Conservation (phyloP, 345 rosid genomes). For the Hypericum perforatum region DNA sequence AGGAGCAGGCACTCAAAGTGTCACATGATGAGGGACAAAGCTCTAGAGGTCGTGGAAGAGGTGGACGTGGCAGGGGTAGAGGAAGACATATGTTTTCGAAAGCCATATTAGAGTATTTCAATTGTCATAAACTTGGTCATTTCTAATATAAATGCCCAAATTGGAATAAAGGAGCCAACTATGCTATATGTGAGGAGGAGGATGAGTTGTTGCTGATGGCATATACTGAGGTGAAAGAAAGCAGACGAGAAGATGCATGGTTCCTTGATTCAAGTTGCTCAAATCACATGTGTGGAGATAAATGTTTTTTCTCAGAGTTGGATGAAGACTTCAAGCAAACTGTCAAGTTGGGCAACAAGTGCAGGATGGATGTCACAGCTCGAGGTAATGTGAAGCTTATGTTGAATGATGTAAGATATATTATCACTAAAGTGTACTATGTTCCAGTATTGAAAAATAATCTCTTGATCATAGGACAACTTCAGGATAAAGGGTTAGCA, state of each 20-base stretch:
- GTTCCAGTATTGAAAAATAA: conserved; percentile 10
- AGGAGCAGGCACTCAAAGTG: background rate
- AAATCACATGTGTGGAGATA: conserved; percentile 5
- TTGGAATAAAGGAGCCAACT: conserved; percentile 2
- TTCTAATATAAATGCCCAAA: background rate
- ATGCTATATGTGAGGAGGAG: conserved; percentile 1
- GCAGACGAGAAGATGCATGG: background rate
- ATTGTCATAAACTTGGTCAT: background rate
- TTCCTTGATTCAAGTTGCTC: conserved; percentile 5
- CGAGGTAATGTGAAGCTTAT: background rate
- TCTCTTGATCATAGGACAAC: conserved; percentile 8
- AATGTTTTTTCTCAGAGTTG: background rate
- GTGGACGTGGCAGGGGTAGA: background rate
- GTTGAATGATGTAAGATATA: background rate
- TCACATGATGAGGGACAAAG: background rate
- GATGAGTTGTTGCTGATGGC: conserved; percentile 1
- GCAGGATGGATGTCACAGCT: background rate
- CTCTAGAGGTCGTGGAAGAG: background rate
- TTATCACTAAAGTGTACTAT: conserved; percentile 3
- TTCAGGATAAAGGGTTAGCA: background rate
- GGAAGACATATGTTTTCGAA: background rate
- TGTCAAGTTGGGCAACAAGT: conserved; percentile 5
- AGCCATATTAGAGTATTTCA: background rate
- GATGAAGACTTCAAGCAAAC: background rate
- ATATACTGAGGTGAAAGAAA: background rate